A percentile compares a stretch with the other conserved stretches of the same genome.
These are phyloP conservation scores for Colletotrichum theobromicola DNA, from an alignment of 2,329 filamentous ascomycete genomes.

Conservation along the genomic window DNA sequence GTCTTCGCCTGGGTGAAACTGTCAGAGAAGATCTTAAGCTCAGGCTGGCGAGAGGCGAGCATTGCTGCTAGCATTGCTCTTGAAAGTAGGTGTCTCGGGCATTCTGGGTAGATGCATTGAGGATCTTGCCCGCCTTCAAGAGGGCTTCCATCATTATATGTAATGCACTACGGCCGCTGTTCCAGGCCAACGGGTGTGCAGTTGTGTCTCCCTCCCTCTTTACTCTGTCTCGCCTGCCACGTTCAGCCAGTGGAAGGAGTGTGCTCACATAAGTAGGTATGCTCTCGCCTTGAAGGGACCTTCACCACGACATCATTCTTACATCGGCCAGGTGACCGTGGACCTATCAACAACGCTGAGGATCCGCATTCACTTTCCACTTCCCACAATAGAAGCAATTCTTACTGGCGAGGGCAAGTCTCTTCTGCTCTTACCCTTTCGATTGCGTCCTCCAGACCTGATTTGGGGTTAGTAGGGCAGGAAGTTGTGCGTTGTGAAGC, in stretches of 20 bases:
- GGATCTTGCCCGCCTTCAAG: background rate
- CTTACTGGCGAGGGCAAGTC: background rate
- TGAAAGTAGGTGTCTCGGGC: constrained; percentile 16
- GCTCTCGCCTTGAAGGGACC: background rate
- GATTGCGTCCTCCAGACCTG: background rate
- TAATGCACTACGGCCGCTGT: background rate
- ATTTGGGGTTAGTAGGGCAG: background rate
- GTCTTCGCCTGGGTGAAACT: constrained; percentile 34
- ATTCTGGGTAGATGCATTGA: constrained; percentile 25
- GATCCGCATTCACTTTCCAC: background rate
- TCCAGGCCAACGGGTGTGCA: background rate
- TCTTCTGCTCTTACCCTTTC: background rate
- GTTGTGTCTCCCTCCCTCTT: background rate
- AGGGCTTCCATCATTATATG: background rate
- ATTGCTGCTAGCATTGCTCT: constrained; percentile 5
- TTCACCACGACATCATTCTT: background rate
- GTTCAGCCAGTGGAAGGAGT: background rate
- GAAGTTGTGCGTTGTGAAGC: background rate
- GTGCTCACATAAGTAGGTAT: background rate
- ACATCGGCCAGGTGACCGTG: background rate
- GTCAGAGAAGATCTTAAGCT: constrained; percentile 34
- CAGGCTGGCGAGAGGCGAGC: background rate
- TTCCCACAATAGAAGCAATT: background rate
- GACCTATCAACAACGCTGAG: background rate
- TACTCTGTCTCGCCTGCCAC: background rate